Evolutionary conservation across 768 basidiomycete genomes (phyloP), one percentile per base, ranked within the genome.

Genomic region (Pleurotus ostreatus): DNA sequence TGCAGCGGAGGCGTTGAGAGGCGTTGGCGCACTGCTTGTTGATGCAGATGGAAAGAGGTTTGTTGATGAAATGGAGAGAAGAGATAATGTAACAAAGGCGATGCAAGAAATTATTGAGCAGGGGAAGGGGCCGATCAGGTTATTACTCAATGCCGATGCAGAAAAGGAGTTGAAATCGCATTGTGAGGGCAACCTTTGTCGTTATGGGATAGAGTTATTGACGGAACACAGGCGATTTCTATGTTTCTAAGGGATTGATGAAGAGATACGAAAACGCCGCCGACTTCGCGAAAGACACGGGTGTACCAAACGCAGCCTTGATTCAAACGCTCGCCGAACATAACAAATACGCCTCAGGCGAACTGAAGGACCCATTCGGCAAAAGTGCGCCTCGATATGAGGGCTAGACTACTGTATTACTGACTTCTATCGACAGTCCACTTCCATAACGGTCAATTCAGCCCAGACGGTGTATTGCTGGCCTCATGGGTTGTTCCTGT

Each of bases 1-100:
- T 55, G 88, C 89, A 40, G 88, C 88, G 3, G 88, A 90, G 72
- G 89, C 89, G 38, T 78, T 91, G n/a, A 81, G 89, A 64, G 89
- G 89, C 57, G 86, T 85, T 41, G 89, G 89, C 51, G 89, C 87
- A 64, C 74, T 91, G 8, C 73, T 91, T 20, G 73, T 91, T 62
- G 86, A 89, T 68, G 80, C 78, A 58, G 78, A 80, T 38, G 89
- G 89, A 18, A 72, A 80, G 60, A 81, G 89, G 45, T 90, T 90
- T 65, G 85, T 85, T 48, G 82, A 88, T 58, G 88, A 90, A 69
- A 76, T 89, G 47, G 83, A 86, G 61, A 82, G 85, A 62, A 81
- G 88, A 65, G 64, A 68, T 23, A 45, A 51, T 7, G 65, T 66
- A 1, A 64, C 63, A 4, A 62, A 51, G 15, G 62, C 60, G 49